A percentile compares a stretch with the other conserved stretches of the same genome.
Evolutionary conservation across 495 filamentous ascomycete genomes (phyloP).

Genomic region (Jackrogersella minutella): DNA sequence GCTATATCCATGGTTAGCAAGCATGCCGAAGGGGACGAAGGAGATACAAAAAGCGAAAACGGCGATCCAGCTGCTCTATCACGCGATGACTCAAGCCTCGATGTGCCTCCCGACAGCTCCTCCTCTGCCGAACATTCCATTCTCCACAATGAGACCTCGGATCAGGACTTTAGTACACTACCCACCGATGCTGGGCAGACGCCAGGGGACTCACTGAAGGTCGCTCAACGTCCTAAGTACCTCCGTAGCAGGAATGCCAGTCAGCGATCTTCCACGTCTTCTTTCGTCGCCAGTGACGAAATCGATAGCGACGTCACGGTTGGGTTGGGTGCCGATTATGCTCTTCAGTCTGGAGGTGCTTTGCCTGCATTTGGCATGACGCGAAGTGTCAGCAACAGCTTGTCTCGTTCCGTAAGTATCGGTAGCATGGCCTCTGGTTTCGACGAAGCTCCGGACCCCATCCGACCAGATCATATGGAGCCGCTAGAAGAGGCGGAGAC

Average conservation of each 20-base stretch:
- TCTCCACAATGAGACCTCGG: constrained; percentile 41
- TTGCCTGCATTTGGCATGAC: constrained; percentile 65
- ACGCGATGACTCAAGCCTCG: constrained; percentile 16
- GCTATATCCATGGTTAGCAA: constrained; percentile 58
- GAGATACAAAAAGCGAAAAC: constrained; percentile 51
- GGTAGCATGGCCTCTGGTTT: constrained; percentile 95
- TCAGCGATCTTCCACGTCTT: constrained; percentile 80
- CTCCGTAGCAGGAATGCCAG: constrained; percentile 76
- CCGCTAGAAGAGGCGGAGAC: constrained; percentile 58
- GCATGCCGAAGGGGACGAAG: constrained; percentile 44
- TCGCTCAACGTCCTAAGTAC: constrained; percentile 70
- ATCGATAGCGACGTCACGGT: constrained; percentile 72
- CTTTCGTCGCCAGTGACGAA: constrained; percentile 69
- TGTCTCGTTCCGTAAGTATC: constrained; percentile 84
- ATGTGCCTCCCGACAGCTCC: constrained; percentile 47
- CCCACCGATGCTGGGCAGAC: constrained; percentile 47
- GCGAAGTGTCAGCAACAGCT: constrained; percentile 59
- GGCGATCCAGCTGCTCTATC: constrained; percentile 40
- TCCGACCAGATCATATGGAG: constrained; percentile 55
- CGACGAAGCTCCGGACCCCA: constrained; percentile 74
- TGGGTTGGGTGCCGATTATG: constrained; percentile 79
- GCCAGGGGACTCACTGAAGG: constrained; percentile 45
- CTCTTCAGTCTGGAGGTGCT: constrained; percentile 83
- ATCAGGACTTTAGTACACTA: constrained; percentile 39
- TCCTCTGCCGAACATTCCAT: constrained; percentile 59